phyloP scores from a whole-genome alignment of 192 early-diverging fungal species.

The Linnemannia elongata region DNA sequence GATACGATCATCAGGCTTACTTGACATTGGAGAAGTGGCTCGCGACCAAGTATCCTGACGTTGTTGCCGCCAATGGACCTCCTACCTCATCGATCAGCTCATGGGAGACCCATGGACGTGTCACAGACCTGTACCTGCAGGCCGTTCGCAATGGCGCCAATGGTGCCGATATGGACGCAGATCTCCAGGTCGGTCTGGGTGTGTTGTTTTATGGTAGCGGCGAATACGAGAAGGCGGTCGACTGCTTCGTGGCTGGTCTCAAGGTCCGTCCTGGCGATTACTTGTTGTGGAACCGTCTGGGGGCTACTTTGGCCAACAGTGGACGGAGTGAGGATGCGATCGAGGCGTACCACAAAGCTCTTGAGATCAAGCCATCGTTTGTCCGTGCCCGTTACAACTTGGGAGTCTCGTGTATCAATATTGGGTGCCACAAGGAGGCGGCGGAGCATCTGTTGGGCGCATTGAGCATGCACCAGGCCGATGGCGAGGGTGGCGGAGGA shows the following conservation, averaged over 20 bases:
- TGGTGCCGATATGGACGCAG: conserved; percentile 79
- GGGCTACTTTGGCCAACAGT: conserved; percentile 95
- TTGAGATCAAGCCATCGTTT: conserved; percentile 94
- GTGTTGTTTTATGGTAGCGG: conserved; percentile 93
- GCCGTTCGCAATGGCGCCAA: conserved; percentile 77
- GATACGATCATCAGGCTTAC: conserved; percentile 90
- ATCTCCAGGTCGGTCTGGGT: conserved; percentile 95
- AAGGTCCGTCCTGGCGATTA: conserved; percentile 89
- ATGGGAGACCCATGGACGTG: conserved; percentile 69
- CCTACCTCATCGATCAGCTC: conserved; percentile 59
- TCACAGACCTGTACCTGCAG: conserved; percentile 85
- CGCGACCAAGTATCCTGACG: conserved; percentile 74
- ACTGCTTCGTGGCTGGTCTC: conserved; percentile 96
- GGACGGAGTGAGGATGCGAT: conserved; percentile 83
- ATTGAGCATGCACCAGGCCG: conserved; percentile 80
- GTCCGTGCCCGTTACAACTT: conserved; percentile 98
- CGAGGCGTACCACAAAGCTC: conserved; percentile 94
- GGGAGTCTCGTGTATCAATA: conserved; percentile 94
- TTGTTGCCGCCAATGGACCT: conserved; percentile 55
- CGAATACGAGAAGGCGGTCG: conserved; percentile 96
- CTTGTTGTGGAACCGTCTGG: conserved; percentile 96
- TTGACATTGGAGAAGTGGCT: conserved; percentile 94
- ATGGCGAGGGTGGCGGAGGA: conserved; percentile 45
- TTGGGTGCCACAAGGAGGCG: conserved; percentile 92
- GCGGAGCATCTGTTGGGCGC: conserved; percentile 94